Conservation (phyloP, 805 yeast genomes). For the Yamadazyma akitaensis region DNA sequence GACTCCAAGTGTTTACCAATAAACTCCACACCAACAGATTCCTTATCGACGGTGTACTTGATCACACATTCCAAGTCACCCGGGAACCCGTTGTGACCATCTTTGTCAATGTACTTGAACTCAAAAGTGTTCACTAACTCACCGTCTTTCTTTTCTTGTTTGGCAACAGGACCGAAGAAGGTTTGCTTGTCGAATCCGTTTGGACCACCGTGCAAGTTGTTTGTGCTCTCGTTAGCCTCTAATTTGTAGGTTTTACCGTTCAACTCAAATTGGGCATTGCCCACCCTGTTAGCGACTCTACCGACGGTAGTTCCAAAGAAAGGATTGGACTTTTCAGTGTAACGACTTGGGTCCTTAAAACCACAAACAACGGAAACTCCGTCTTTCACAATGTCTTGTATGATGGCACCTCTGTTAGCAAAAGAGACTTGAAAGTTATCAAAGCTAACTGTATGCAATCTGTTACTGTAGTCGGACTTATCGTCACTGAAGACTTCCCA, state of each 20-base stretch:
- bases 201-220: slow-evolving; percentile 54
- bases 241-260: slow-evolving; percentile 41
- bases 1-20: slow-evolving; percentile 31
- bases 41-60: slow-evolving; percentile 40
- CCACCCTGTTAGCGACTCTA: slow-evolving; percentile 59
- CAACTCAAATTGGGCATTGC: slow-evolving; percentile 40
- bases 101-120: slow-evolving; percentile 43
- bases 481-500: slow-evolving; percentile 29
- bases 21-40: slow-evolving; percentile 47
- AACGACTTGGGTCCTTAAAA: slow-evolving; percentile 31
- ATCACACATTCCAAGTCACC: slow-evolving; percentile 49
- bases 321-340: slow-evolving; percentile 37
- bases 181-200: slow-evolving; percentile 49
- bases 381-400: slow-evolving; percentile 40
- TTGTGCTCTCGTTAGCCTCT: slow-evolving; percentile 38
- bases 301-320: slow-evolving; percentile 66
- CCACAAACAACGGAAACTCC: slow-evolving; percentile 41
- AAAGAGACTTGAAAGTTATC: slow-evolving; percentile 34
- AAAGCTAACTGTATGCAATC: slow-evolving; percentile 36
- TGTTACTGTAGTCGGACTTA: slow-evolving; percentile 22
- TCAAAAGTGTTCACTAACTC: slow-evolving; percentile 22
- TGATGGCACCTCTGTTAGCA: slow-evolving; percentile 51
- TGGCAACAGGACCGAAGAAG: slow-evolving; percentile 54
- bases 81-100: slow-evolving; percentile 57
- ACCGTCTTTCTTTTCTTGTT: slow-evolving; percentile 25